Evolutionary conservation across 2,329 filamentous ascomycete species (phyloP).

Genomic region (Aspergillus phoenicis): DNA sequence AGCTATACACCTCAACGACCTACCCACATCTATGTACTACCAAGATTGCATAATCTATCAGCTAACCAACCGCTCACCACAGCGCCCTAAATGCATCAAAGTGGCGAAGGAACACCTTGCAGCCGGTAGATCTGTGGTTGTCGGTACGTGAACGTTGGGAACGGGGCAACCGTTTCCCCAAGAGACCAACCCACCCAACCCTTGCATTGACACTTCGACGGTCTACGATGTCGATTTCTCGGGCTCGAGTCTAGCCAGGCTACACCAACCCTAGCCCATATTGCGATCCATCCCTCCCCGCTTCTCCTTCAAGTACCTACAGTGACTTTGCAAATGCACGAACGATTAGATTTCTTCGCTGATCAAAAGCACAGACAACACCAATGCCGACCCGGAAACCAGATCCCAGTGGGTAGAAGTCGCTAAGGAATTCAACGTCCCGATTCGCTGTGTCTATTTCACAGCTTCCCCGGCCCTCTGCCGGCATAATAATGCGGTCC

Average conservation of each 20-base stretch:
- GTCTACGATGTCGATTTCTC: conserved; percentile 10
- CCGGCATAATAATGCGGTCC: conserved; percentile 85
- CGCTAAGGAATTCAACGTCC: conserved; percentile 68
- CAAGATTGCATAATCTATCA: too few species aligned
- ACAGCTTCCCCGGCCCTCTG: conserved; percentile 68
- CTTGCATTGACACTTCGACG: conserved; percentile 23
- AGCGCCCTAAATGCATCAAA: conserved; percentile 69
- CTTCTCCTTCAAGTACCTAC: not conserved
- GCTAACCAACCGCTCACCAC: conserved; percentile 17
- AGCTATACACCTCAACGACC: too few species aligned
- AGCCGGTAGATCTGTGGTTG: conserved; percentile 68
- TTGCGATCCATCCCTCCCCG: not conserved
- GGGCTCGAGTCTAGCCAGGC: not conserved
- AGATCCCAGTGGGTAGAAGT: conserved; percentile 77
- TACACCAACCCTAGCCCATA: conserved; percentile 7
- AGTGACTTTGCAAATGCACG: not conserved
- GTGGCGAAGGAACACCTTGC: conserved; percentile 67
- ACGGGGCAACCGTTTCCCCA: not conserved
- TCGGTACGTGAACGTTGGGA: conserved; percentile 62
- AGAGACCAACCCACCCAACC: not conserved
- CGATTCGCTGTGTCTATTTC: conserved; percentile 85
- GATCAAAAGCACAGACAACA: conserved; percentile 70
- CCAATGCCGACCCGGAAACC: conserved; percentile 81
- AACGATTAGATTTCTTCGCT: not conserved
- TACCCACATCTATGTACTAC: not conserved